These are phyloP conservation scores for Periconia digitata DNA, from an alignment of 2,329 filamentous ascomycete species.

Conservation along the genomic window DNA sequence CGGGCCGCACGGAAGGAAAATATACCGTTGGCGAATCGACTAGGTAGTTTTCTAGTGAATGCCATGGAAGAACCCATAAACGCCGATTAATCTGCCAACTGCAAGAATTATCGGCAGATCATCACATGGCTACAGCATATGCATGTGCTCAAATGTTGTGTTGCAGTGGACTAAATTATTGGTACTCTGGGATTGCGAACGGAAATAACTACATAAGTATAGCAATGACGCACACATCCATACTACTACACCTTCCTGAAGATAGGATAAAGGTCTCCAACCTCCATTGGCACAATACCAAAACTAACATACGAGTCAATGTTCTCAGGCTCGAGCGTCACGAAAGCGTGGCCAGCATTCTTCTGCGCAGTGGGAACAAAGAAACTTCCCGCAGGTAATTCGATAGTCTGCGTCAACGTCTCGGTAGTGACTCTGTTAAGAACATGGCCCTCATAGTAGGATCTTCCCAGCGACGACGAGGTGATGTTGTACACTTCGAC, in stretches of 20 bases:
- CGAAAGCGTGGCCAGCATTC: slow-evolving; percentile 41
- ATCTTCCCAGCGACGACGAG: slow-evolving; percentile 23
- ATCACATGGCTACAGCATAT: no score
- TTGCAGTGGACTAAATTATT: no score
- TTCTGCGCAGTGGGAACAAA: slow-evolving; percentile 39
- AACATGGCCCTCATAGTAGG: slow-evolving; percentile 39
- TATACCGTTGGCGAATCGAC: no score
- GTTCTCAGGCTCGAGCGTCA: slow-evolving; percentile 42
- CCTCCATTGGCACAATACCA: slow-evolving; percentile 38
- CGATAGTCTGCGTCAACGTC: slow-evolving; percentile 23
- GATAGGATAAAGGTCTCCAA: slow-evolving; percentile 39
- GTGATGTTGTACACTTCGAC: slow-evolving; percentile 41
- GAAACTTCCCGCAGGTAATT: slow-evolving; percentile 37
- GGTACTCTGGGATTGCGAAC: no score
- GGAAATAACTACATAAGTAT: no score
- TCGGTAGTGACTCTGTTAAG: slow-evolving; percentile 36
- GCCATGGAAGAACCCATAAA: no score
- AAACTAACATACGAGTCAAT: slow-evolving; percentile 42
- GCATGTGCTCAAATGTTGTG: no score
- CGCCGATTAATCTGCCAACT: no score
- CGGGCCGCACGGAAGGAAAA: no score
- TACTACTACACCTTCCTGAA: slow-evolving; percentile 30
- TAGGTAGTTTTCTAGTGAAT: no score
- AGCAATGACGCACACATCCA: no score
- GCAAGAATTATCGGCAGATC: no score